These are phyloP conservation scores for Myriosclerotinia scirpicola DNA, from an alignment of 2,329 filamentous ascomycete genomes.

Conservation along the genomic window DNA sequence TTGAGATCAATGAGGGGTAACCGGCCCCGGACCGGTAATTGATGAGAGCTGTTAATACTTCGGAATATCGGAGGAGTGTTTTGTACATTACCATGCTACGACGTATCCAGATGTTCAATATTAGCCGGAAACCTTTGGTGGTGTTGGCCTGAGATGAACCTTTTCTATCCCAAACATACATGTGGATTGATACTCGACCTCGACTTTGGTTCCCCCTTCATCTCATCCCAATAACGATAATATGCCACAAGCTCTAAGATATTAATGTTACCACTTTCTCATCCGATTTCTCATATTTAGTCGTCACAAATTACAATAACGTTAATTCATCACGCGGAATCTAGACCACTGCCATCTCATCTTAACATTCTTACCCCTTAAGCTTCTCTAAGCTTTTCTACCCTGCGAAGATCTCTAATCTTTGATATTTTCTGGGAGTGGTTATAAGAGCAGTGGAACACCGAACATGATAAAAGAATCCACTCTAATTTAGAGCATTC, in stretches of 20 bases:
- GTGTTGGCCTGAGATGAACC: too few relatives aligned
- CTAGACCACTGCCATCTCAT: too few relatives aligned
- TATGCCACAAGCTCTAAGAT: not conserved
- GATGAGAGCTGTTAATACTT: not conserved
- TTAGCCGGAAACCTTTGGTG: not conserved
- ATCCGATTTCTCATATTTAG: not conserved
- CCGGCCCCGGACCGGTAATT: too few relatives aligned
- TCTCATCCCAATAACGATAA: not conserved
- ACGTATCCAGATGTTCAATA: too few relatives aligned
- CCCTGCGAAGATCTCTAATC: too few relatives aligned
- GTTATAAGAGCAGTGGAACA: too few relatives aligned
- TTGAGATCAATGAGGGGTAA: not conserved
- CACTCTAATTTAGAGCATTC: too few relatives aligned
- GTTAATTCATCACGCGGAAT: not conserved
- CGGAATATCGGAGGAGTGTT: not conserved
- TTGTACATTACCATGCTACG: not conserved
- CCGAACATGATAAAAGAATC: too few relatives aligned
- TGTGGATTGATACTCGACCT: not conserved
- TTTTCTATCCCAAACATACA: too few relatives aligned
- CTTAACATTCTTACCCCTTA: not conserved
- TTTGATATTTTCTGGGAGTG: too few relatives aligned
- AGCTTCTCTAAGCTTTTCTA: too few relatives aligned
- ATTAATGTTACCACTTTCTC: not conserved
- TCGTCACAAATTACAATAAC: not conserved
- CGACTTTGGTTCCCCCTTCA: not conserved